Evolutionary conservation across 352 stramenopile genomes (phyloP), one percentile per base, ranked within the genome.

Genomic region (Pythium periplocum): DNA sequence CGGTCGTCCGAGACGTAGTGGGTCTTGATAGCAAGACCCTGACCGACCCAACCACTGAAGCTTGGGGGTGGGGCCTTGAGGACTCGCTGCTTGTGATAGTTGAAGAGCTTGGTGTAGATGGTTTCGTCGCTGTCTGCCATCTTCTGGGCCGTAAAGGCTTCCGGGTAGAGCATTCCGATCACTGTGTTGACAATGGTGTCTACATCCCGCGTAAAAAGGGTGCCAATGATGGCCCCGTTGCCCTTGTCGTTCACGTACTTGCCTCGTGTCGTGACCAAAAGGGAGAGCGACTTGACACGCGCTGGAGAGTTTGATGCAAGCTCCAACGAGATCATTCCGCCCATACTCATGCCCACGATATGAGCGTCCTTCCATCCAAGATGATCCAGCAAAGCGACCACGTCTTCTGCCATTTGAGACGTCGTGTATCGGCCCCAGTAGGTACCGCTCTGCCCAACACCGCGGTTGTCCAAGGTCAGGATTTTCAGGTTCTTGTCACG

Each of bases 281-380:
- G 64, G 11, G 75, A 78, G 9, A 90, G 65, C 48, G 77, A 87
- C 45, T 69, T 53, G 4, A 90, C 55, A n/a, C 77, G 62, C 43
- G 83, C 53, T 0, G 71, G 75, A 4, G 75, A 70, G 8, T 53
- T 46, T 1, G 69, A 54, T 1, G 73, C 72, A 4, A 90, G 57
- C 52, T 90, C 76, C 17, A 83, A 66, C 5, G 75, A 60, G 53
- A 90, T 87, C 79, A 90, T 90, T 4, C 79, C 76, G 12, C 79
- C 79, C 75, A 89, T 84, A 41, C 75, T 86, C 32, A 65, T 45
- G 1, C 59, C 53, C 38, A 66, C 47, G n/a, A 61, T 55, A 34
- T 61, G 54, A 12, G 53, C 59, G 39, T 54, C 54, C 8, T 41
- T 35, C 78, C 75, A 89, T 4, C 66, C 68, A n/a, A 86, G 62